phyloP scores from a whole-genome alignment of 371 early-diverging fungal genomes.

The Capillidium heterosporum region DNA sequence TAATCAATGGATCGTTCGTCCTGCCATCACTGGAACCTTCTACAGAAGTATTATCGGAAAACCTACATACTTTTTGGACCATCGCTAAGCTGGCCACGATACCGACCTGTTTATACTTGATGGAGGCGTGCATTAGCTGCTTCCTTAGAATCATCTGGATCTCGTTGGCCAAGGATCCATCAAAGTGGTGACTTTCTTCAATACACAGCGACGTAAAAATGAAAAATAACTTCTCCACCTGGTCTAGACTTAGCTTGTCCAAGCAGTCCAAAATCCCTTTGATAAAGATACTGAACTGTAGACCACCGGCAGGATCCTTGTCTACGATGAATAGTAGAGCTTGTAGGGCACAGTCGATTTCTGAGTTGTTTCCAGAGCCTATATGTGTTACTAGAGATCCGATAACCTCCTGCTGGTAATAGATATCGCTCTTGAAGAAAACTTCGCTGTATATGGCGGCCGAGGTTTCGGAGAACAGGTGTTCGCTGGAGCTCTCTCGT shows the following conservation, averaged over 20 bases:
- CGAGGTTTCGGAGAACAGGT: constrained; percentile 21
- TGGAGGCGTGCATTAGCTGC: constrained; percentile 52
- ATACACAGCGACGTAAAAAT: constrained; percentile 44
- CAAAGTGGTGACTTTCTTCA: constrained; percentile 14
- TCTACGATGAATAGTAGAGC: constrained; percentile 33
- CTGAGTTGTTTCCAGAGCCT: constrained; percentile 46
- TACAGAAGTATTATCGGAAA: constrained; percentile 2
- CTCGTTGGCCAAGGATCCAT: constrained; percentile 31
- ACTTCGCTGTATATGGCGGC: constrained; percentile 25
- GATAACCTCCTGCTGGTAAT: constrained; percentile 57
- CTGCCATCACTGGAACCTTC: background rate
- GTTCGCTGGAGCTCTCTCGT: constrained; percentile 27
- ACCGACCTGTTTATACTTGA: constrained; percentile 53
- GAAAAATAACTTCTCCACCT: constrained; percentile 46
- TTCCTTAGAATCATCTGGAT: constrained; percentile 59
- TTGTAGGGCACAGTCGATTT: constrained; percentile 43
- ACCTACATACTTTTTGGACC: constrained; percentile 38
- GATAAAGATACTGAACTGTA: constrained; percentile 44
- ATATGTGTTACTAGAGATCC: constrained; percentile 64
- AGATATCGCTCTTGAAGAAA: constrained; percentile 34
- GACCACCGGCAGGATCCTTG: constrained; percentile 22
- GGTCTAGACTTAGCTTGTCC: constrained; percentile 40
- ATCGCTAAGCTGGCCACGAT: constrained; percentile 54
- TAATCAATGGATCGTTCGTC: background rate
- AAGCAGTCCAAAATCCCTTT: constrained; percentile 64